A percentile compares a stretch with the other conserved stretches of the same genome.
phyloP scores from a whole-genome alignment of 2,329 filamentous ascomycete species.

The Microdochium paspali region DNA sequence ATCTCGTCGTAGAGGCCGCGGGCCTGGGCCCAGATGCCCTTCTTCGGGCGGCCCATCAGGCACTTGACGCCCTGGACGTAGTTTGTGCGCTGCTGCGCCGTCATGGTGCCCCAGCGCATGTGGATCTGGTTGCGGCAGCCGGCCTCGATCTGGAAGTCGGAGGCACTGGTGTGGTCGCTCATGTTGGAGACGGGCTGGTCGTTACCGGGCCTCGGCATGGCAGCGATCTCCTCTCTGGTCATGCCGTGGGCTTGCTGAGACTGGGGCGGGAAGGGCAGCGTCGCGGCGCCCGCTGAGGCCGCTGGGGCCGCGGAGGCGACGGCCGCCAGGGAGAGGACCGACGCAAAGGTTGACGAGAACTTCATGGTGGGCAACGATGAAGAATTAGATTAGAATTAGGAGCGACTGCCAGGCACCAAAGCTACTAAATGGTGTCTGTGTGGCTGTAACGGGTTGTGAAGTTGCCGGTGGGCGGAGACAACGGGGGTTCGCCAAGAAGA shows the following conservation, averaged over 20 bases:
- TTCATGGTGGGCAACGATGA: not conserved
- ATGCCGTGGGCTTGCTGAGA: not conserved
- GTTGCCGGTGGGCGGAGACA: too few relatives aligned
- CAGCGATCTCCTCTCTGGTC: not conserved
- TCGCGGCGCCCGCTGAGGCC: not conserved
- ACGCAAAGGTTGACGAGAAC: not conserved
- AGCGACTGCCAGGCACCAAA: not conserved
- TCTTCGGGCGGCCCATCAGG: not conserved
- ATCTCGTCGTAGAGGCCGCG: conserved; percentile 22
- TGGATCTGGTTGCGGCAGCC: not conserved
- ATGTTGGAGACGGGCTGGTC: not conserved
- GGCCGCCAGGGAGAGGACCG: not conserved
- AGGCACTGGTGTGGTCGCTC: not conserved
- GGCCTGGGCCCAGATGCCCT: conserved; percentile 2
- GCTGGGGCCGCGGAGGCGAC: not conserved
- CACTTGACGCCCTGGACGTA: not conserved
- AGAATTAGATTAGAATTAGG: not conserved
- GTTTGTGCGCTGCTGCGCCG: not conserved
- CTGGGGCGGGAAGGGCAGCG: not conserved
- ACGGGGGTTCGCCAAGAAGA: too few relatives aligned
- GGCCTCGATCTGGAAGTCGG: not conserved
- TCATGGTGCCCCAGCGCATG: not conserved
- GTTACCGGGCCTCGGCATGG: not conserved
- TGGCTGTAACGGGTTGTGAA: not conserved
- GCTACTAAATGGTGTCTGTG: too few relatives aligned